These are phyloP conservation scores for Blepharisma undulans DNA, from an alignment of 169 alveolate species.

Conservation along the genomic window DNA sequence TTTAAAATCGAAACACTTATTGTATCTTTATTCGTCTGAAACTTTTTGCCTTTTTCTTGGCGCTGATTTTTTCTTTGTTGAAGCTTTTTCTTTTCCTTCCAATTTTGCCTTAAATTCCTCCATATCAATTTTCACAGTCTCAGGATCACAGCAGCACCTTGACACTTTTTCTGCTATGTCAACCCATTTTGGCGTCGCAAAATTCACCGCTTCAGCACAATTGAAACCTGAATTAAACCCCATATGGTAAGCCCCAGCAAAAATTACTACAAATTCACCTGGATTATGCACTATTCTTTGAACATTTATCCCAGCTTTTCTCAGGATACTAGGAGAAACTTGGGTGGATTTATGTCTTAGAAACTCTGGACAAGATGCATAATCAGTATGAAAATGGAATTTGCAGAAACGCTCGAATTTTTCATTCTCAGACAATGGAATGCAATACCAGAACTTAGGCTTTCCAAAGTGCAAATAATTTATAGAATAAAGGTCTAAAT, in stretches of 20 bases:
- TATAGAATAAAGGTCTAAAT: slow-evolving; percentile 90
- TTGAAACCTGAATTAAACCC: slow-evolving; percentile 94
- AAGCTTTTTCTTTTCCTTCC: neutral
- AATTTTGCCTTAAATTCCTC: neutral
- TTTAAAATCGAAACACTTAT: neutral
- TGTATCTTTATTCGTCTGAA: neutral
- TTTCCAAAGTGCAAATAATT: slow-evolving; percentile 93
- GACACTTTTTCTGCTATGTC: neutral
- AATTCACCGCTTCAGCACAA: slow-evolving; percentile 95
- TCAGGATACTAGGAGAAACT: slow-evolving; percentile 86
- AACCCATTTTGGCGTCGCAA: slow-evolving; percentile 90
- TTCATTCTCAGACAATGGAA: slow-evolving; percentile 85
- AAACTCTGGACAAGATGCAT: slow-evolving; percentile 71
- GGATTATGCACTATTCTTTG: slow-evolving; percentile 84
- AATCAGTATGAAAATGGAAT: slow-evolving; percentile 54
- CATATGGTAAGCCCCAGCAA: slow-evolving; percentile 92
- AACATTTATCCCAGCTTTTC: slow-evolving; percentile 82
- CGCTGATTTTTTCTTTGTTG: neutral
- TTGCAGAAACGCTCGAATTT: slow-evolving; percentile 84
- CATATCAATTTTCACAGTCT: slow-evolving; percentile 22
- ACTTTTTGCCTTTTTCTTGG: neutral
- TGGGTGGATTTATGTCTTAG: slow-evolving; percentile 79
- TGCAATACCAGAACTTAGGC: slow-evolving; percentile 95
- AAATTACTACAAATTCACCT: slow-evolving; percentile 91
- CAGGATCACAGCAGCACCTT: slow-evolving; percentile 27